Percentiles rank a stretch among this genome's conserved stretches.
phyloP scores from a whole-genome alignment of 768 basidiomycete species.

The Pleurotus eryngii region DNA sequence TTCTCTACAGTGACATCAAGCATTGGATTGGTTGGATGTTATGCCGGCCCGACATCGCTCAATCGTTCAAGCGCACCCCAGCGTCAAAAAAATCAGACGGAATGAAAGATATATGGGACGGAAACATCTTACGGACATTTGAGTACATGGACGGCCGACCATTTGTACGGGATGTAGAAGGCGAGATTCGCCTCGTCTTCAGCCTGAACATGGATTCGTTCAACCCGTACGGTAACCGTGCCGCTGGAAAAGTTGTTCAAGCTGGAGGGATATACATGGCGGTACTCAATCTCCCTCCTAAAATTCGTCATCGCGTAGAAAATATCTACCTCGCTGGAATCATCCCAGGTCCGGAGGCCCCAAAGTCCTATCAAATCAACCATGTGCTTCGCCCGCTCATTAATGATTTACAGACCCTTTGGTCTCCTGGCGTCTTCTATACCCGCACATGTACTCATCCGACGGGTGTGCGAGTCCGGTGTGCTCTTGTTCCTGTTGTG shows the following conservation, averaged over 20 bases:
- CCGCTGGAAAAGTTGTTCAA: constrained; percentile 21
- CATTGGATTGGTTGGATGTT: constrained; percentile 25
- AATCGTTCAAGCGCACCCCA: constrained; percentile 19
- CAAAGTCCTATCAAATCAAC: constrained; percentile 29
- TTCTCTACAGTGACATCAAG: constrained; percentile 23
- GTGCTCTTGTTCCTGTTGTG: constrained; percentile 27
- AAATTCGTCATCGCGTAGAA: constrained; percentile 26
- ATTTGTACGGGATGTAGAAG: constrained; percentile 13
- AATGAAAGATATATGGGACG: constrained; percentile 25
- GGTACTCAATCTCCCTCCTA: constrained; percentile 33
- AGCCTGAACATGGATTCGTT: constrained; percentile 31
- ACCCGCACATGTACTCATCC: constrained; percentile 17
- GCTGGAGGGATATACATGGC: constrained; percentile 26
- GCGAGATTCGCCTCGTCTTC: constrained; percentile 24
- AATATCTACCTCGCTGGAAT: constrained; percentile 37
- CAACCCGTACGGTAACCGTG: constrained; percentile 31
- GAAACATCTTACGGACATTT: constrained; percentile 20
- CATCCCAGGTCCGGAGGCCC: constrained; percentile 38
- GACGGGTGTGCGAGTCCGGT: constrained; percentile 23
- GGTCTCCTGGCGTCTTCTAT: constrained; percentile 27
- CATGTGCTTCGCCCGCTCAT: constrained; percentile 35
- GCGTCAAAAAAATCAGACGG: constrained; percentile 1
- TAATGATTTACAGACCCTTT: constrained; percentile 30
- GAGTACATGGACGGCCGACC: constrained; percentile 20
- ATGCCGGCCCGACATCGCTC: constrained; percentile 21